These are phyloP conservation scores for Oryza nivara DNA, from an alignment of 176 grass and related monocot species.

Conservation along the genomic window DNA sequence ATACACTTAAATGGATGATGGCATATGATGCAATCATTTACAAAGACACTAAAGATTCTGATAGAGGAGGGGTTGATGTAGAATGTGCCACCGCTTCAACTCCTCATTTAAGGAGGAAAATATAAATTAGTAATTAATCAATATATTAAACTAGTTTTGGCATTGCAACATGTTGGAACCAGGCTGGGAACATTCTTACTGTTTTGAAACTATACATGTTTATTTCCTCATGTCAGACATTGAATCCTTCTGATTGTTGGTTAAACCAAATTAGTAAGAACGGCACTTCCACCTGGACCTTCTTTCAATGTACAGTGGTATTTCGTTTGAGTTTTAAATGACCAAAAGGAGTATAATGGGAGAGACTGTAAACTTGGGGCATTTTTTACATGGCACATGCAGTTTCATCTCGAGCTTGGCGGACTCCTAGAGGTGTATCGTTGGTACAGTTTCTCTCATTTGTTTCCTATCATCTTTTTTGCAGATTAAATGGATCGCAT, in stretches of 20 bases:
- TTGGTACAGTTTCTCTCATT: constrained; percentile 59
- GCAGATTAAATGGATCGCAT: constrained; percentile 11
- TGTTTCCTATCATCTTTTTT: constrained; percentile 22
- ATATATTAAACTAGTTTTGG: neutral
- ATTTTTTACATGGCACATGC: constrained; percentile 28
- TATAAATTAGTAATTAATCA: no score
- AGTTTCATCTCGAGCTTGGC: constrained; percentile 90
- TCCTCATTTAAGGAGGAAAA: no score
- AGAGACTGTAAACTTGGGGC: constrained; percentile 14
- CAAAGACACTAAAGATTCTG: no score
- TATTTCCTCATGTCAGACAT: neutral
- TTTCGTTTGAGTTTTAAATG: neutral
- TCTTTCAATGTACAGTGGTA: neutral
- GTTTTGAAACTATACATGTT: neutral
- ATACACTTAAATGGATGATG: no score
- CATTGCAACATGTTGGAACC: constrained; percentile 12
- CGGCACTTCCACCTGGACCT: neutral
- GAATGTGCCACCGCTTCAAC: no score
- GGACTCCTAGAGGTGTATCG: constrained; percentile 61
- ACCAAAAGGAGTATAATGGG: neutral
- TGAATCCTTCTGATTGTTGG: neutral
- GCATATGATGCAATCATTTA: no score
- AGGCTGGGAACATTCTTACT: neutral
- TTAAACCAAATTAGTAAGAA: neutral
- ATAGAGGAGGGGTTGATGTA: no score